Conservation (phyloP, 225 moss, liverwort and hornwort species). For the Bryoerythrophyllum caledonicum region DNA sequence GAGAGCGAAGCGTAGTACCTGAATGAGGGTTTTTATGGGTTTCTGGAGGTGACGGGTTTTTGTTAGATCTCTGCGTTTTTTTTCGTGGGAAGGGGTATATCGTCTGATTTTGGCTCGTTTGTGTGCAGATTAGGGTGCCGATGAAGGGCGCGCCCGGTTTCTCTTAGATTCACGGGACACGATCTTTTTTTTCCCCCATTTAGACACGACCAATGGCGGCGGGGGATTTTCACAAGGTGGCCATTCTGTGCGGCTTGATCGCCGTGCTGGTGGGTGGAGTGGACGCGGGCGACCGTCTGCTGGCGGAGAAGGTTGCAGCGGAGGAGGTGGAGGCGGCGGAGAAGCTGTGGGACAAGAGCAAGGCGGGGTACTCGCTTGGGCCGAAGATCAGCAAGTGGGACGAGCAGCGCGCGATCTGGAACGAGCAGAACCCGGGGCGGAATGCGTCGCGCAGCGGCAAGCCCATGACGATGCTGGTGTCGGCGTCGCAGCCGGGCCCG, state of each 20-base stretch:
- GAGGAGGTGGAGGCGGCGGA: conserved; percentile 26
- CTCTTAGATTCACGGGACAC: background rate
- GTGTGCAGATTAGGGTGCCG: background rate
- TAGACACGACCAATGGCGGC: conserved; percentile 21
- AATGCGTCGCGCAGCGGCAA: conserved; percentile 43
- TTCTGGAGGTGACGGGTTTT: background rate
- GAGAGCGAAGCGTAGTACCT: background rate
- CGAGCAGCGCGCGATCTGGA: conserved; percentile 52
- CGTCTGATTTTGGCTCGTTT: background rate
- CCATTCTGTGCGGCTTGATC: conserved; percentile 52
- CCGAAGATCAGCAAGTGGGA: conserved; percentile 70
- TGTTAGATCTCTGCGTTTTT: background rate
- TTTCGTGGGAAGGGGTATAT: too few species aligned
- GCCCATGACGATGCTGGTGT: conserved; percentile 63
- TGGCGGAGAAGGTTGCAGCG: conserved; percentile 21
- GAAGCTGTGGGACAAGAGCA: conserved; percentile 30
- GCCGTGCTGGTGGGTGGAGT: conserved; percentile 57
- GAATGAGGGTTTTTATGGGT: background rate
- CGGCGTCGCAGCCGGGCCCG: conserved; percentile 59
- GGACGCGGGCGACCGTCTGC: too few species aligned
- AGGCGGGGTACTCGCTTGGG: conserved; percentile 35
- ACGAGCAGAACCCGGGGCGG: conserved; percentile 33
- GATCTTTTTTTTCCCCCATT: too few species aligned
- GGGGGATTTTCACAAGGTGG: conserved; percentile 45
- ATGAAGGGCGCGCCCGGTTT: conserved; percentile 21